These are phyloP conservation scores for Gastrolobium bilobum DNA, from an alignment of 306 rosid species.

Conservation along the genomic window DNA sequence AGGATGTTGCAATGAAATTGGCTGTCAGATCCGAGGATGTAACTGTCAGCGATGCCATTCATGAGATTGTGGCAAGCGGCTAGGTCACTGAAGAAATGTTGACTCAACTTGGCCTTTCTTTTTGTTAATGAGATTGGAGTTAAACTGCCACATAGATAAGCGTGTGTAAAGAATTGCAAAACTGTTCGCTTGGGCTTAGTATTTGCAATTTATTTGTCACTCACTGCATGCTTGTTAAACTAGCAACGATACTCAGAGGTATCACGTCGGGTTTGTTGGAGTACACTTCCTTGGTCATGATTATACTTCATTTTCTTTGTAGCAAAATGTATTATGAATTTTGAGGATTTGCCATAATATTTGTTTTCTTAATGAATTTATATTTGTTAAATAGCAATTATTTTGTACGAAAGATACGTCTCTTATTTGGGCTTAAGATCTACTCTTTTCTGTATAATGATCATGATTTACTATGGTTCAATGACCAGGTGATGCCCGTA, in stretches of 20 bases:
- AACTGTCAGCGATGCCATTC: constrained; percentile 81
- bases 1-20: constrained; percentile 96
- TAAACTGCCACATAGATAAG: constrained; percentile 51
- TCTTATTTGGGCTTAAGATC: not conserved
- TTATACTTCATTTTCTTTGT: constrained; percentile 52
- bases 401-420: constrained; percentile 11
- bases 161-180: constrained; percentile 61
- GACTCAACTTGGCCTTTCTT: constrained; percentile 40
- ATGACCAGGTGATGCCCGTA: not conserved
- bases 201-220: constrained; percentile 47
- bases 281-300: constrained; percentile 41
- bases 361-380: constrained; percentile 44
- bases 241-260: constrained; percentile 25
- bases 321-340: constrained; percentile 62
- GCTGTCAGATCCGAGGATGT: constrained; percentile 85
- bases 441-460: not conserved
- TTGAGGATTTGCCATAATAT: constrained; percentile 53
- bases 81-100: constrained; percentile 55
- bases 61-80: constrained; percentile 94
- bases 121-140: constrained; percentile 48
- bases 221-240: constrained; percentile 44
- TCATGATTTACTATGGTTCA: not conserved
- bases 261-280: constrained; percentile 44
- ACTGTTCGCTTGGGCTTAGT: constrained; percentile 42
- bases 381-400: constrained; percentile 42